Base-by-base conservation (phyloP, 148 eudicot species). In the Dysphania ambrosioides region DNA sequence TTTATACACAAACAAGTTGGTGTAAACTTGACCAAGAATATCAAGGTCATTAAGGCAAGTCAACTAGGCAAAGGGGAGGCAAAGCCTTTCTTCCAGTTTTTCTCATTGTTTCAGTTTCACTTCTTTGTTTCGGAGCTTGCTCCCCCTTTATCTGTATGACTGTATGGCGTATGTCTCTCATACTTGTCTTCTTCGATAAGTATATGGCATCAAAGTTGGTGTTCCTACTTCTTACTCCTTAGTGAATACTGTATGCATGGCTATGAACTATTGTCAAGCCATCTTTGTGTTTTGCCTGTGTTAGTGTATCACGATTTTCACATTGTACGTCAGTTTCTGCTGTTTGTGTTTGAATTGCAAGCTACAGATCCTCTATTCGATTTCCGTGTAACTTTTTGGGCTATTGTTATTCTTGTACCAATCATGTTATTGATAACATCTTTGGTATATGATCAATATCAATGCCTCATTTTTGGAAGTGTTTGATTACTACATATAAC, bases 71-170 rank as follows among this genome's bases (percentile, higher is more conserved):
- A 90, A 90, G 91, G 93, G 94, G 82, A 90, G 94, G 94, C 77
- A n/a, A 90, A n/a, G 94, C 94, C 93, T 90, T 87, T 88, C 94
- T 90, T 90, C 94, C 94, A 87, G 91, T 27, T 63, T 81, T 57
- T 72, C 6, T 21, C 56, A 40, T 75, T 71, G 38, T 68, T 72
- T 72, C 44, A 44, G 53, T 64, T 21, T 57, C 30, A 3, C 23
- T 59, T 15, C 29, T 55, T 36, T 35, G 71, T 36, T 7, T n/a
- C 2, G 21, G 26, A 19, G 24, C n/a, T 44, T 5, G 40, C 35
- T 23, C 9, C 24, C 27, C 21, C 58, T 73, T 9, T 19, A 49
- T 40, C 1, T 8, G 47, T 15, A 42, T 41, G 47, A 10, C 53
- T 47, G 53, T 47, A 47, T 31, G 10, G 35, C 42, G 12, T 36